phyloP scores from a whole-genome alignment of 2,329 filamentous ascomycete species.

The Aspergillus sp. region DNA sequence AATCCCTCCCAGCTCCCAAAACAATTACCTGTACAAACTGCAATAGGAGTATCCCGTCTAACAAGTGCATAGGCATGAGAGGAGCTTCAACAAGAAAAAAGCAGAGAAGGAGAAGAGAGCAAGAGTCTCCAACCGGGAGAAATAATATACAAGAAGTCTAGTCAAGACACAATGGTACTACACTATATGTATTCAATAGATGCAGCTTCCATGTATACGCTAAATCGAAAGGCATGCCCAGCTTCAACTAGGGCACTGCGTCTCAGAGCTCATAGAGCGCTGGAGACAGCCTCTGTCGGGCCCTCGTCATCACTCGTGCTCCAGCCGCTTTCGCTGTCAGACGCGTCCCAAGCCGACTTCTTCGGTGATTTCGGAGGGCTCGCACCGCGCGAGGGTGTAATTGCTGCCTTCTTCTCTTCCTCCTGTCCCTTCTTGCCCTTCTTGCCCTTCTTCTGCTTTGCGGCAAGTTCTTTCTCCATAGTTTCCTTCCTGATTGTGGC shows the following conservation, averaged over 20 bases:
- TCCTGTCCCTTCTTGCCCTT: slow-evolving; percentile 25
- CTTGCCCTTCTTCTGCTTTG: slow-evolving; percentile 24
- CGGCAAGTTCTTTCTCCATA: slow-evolving; percentile 23
- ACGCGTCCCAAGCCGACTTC: slow-evolving; percentile 39
- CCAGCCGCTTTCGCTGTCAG: slow-evolving; percentile 45
- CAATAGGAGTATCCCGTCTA: background rate
- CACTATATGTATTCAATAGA: background rate
- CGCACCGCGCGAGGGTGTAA: slow-evolving; percentile 6
- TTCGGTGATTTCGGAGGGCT: background rate
- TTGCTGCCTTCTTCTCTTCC: slow-evolving; percentile 26
- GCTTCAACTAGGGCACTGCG: background rate
- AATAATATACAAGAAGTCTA: background rate
- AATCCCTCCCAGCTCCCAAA: background rate
- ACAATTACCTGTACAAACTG: background rate
- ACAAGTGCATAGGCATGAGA: background rate
- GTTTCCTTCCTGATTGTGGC: background rate
- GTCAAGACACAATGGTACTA: background rate
- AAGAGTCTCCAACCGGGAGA: background rate
- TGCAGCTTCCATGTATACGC: background rate
- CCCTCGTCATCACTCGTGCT: slow-evolving; percentile 30
- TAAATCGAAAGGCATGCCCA: background rate
- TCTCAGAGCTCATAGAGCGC: background rate
- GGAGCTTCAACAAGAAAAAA: background rate
- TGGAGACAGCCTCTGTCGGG: background rate
- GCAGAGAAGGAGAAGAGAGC: background rate